Conservation (phyloP, 2,329 filamentous ascomycete genomes). For the Orbilia brochopaga region DNA sequence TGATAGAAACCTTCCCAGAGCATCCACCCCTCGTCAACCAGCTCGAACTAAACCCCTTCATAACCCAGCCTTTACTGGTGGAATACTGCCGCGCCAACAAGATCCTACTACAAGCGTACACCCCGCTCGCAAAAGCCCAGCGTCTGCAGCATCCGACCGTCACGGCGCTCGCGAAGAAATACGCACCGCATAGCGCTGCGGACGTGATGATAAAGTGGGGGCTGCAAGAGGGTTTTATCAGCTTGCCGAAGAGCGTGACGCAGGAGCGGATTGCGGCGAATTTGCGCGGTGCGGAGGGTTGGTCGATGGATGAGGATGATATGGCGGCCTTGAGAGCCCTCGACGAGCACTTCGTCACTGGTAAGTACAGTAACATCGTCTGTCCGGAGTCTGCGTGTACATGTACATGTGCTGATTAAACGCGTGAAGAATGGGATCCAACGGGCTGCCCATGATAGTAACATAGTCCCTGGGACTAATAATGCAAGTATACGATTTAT, state of each 20-base stretch:
- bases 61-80: conserved; percentile 71
- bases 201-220: conserved; percentile 81
- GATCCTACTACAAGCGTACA: conserved; percentile 79
- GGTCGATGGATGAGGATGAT: conserved; percentile 69
- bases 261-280: conserved; percentile 71
- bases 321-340: conserved; percentile 68
- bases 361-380: conserved; percentile 60
- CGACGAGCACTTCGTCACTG: conserved; percentile 76
- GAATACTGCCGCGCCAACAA: conserved; percentile 69
- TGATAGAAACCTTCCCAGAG: conserved; percentile 68
- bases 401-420: conserved; percentile 1
- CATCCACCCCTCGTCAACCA: conserved; percentile 76
- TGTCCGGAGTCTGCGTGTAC: conserved; percentile 28
- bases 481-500: not conserved
- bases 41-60: conserved; percentile 83
- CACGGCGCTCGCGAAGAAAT: conserved; percentile 68
- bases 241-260: conserved; percentile 74
- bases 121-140: conserved; percentile 74
- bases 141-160: conserved; percentile 73
- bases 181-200: conserved; percentile 69
- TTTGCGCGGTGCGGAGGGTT: conserved; percentile 64
- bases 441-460: conserved; percentile 57
- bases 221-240: conserved; percentile 74
- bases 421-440: conserved; percentile 60
- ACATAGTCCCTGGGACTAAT: not conserved